phyloP scores from a whole-genome alignment of 2,329 filamentous ascomycete genomes.

The Colletotrichum navitas region DNA sequence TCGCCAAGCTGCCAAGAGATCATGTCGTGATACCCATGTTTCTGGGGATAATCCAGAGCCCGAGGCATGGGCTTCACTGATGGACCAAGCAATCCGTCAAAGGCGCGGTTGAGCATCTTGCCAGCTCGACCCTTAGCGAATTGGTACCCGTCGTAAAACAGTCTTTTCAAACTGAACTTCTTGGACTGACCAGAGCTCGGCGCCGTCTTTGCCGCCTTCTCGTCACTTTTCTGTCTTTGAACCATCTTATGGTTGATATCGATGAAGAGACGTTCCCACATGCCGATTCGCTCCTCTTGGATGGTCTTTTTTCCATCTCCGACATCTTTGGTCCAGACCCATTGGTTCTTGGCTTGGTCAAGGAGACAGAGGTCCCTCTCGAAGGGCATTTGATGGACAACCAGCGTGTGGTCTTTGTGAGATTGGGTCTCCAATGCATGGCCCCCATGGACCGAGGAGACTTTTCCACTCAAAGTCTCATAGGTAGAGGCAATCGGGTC shows the following conservation, averaged over 20 bases:
- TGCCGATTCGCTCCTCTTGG: constrained; percentile 43
- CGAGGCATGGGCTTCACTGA: neutral
- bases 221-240: constrained; percentile 1
- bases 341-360: constrained; percentile 18
- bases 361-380: constrained; percentile 41
- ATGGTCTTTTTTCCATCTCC: constrained; percentile 9
- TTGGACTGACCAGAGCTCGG: neutral
- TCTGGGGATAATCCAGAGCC: neutral
- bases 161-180: neutral
- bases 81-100: constrained; percentile 13
- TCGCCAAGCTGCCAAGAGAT: constrained; percentile 40
- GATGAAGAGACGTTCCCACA: constrained; percentile 45
- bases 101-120: neutral
- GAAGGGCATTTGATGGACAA: constrained; percentile 39
- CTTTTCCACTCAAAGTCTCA: constrained; percentile 27
- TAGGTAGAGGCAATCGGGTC: constrained; percentile 26
- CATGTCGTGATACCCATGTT: constrained; percentile 41
- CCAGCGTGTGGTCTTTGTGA: constrained; percentile 11
- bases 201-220: neutral
- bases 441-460: constrained; percentile 22
- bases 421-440: neutral
- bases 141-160: neutral
- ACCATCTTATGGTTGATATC: constrained; percentile 40
- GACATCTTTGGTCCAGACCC: constrained; percentile 32
- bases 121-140: constrained; percentile 13